Evolutionary conservation across 768 basidiomycete species (phyloP).

Genomic region (Fomitopsis pulvina): DNA sequence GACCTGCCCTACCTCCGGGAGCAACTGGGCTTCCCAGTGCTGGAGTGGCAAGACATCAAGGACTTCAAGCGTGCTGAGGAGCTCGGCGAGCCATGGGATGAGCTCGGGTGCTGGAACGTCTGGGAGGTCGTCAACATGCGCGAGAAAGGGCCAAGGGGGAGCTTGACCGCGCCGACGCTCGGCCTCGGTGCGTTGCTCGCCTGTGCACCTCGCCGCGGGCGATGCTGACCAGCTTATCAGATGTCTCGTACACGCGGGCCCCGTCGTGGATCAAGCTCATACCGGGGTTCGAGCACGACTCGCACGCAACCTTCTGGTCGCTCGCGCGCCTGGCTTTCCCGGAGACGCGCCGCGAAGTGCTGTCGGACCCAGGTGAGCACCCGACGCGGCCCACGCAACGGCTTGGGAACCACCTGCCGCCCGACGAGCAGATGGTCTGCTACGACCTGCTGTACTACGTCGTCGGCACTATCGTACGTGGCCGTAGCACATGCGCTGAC

Average conservation of each 20-base stretch:
- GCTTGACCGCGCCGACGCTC: conserved; percentile 14
- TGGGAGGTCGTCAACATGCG: conserved; percentile 23
- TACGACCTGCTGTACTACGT: conserved; percentile 31
- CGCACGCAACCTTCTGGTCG: conserved; percentile 23
- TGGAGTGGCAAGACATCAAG: conserved; percentile 37
- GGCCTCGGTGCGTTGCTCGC: conserved; percentile 20
- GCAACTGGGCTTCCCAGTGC: conserved; percentile 21
- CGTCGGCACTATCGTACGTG: conserved; percentile 20
- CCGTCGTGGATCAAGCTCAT: conserved; percentile 23
- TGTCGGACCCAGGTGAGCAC: conserved; percentile 11
- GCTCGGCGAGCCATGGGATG: conserved; percentile 15
- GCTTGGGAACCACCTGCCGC: conserved; percentile 15
- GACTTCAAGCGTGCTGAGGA: conserved; percentile 14
- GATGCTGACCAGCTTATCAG: conserved; percentile 6
- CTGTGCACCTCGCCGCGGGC: not conserved
- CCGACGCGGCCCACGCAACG: conserved; percentile 15
- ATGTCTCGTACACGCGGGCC: conserved; percentile 28
- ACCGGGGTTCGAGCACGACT: conserved; percentile 22
- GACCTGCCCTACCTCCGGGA: conserved; percentile 27
- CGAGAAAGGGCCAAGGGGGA: conserved; percentile 16
- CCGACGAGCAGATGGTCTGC: conserved; percentile 31
- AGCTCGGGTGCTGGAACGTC: conserved; percentile 35
- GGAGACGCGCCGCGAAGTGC: conserved; percentile 14
- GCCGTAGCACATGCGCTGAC: not conserved
- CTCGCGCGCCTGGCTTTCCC: conserved; percentile 25